phyloP scores from a whole-genome alignment of 768 basidiomycete species.

The Psilocybe tampanensis region DNA sequence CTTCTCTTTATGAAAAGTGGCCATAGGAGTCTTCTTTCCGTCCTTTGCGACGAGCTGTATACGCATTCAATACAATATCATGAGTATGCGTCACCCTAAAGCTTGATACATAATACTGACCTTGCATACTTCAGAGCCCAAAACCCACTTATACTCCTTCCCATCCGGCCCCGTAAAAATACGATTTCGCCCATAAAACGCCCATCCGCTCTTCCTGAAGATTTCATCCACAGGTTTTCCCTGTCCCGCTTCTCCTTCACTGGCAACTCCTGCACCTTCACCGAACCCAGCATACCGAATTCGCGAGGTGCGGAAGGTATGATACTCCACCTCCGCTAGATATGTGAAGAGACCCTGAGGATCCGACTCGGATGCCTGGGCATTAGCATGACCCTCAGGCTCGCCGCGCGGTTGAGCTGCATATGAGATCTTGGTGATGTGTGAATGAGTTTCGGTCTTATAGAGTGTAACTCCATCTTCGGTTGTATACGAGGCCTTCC shows the following conservation, averaged over 20 bases:
- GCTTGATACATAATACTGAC: not conserved
- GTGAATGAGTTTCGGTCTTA: constrained; percentile 17
- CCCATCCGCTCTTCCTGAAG: constrained; percentile 19
- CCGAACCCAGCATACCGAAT: constrained; percentile 2
- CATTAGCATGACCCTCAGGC: no score
- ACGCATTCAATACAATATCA: no score
- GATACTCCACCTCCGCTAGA: constrained; percentile 18
- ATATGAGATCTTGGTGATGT: not conserved
- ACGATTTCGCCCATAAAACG: constrained; percentile 16
- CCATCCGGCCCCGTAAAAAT: constrained; percentile 34
- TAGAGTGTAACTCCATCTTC: constrained; percentile 23
- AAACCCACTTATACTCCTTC: constrained; percentile 13
- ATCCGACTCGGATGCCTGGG: not conserved
- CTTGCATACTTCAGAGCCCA: constrained; percentile 1
- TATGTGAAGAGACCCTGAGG: not conserved
- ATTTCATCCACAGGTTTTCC: constrained; percentile 2
- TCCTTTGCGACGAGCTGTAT: constrained; percentile 5
- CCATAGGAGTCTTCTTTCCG: constrained; percentile 1
- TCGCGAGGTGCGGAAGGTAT: constrained; percentile 5
- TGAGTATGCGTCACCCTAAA: not conserved
- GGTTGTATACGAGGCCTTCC: constrained; percentile 20
- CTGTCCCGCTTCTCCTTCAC: not conserved
- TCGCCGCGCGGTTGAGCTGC: not conserved
- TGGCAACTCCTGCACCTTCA: no score
- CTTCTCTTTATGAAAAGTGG: constrained; percentile 3